phyloP scores from a whole-genome alignment of 805 yeast genomes.

The Wickerhamomyces chambardii region DNA sequence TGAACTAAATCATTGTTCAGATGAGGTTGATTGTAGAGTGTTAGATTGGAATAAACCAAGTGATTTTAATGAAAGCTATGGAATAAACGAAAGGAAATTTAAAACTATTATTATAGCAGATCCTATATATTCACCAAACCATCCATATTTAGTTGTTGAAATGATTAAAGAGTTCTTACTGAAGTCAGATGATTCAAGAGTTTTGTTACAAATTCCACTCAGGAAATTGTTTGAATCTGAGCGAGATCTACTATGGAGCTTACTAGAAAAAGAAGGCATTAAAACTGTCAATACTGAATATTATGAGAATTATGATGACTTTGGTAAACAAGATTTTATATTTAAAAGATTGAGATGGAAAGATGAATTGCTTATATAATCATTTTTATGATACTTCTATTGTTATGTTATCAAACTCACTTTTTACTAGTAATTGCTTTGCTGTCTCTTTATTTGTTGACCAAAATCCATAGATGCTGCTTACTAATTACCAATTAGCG shows the following conservation, averaged over 20 bases:
- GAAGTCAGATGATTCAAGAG: conserved; percentile 26
- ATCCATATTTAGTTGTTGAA: conserved; percentile 63
- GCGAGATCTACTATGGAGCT: conserved; percentile 48
- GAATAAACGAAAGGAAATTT: no score
- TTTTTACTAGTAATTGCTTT: no score
- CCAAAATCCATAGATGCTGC: no score
- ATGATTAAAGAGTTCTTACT: conserved; percentile 44
- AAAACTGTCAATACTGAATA: conserved; percentile 21
- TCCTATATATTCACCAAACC: conserved; percentile 79
- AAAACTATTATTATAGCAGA: conserved; percentile 71
- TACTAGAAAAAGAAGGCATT: conserved; percentile 29
- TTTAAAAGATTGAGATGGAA: conserved; percentile 23
- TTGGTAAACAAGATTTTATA: conserved; percentile 61
- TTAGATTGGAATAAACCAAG: conserved; percentile 75
- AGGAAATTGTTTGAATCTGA: conserved; percentile 59
- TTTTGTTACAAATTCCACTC: conserved; percentile 70
- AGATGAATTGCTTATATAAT: no score
- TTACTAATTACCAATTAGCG: no score
- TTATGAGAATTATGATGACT: conserved; percentile 70
- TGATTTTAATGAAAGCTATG: conserved; percentile 21
- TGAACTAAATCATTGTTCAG: no score
- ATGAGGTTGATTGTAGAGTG: conserved; percentile 35
- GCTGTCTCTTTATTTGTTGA: no score
- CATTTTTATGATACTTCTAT: no score
- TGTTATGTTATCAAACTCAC: no score